Base-by-base conservation (phyloP, 1,284 basidiomycete genomes). In the Singerocomus inundabilis region DNA sequence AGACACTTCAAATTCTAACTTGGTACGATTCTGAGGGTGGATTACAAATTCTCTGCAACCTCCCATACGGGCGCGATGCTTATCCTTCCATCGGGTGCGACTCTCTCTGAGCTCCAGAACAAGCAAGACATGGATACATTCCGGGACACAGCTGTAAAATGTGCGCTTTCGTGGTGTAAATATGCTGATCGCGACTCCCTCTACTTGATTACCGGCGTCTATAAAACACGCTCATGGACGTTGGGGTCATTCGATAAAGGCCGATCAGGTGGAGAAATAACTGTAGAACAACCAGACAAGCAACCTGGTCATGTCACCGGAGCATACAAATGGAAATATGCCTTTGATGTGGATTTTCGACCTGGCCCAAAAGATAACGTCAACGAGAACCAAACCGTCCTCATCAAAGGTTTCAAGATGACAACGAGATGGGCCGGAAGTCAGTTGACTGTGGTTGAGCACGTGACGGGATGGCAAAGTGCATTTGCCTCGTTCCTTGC, bases 151-250 rank as follows among this genome's bases (percentile, higher is more conserved):
- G 52, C 52, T 8, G 26, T n/a, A 1, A 24, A 49, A 6, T 24
- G 37, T 24, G 52, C 52, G 6, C 16, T 30, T 15, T n/a, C 6
- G 13, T 54, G 53, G 53, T 50, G 52, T 28, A n/a, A 18, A 16
- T 7, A 3, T 12, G 9, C 32, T 15, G 4, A 4, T 5, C 5
- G 13, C 7, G 21, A 37, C 11, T 44, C 41, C 21, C 39, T 53
- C 24, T 54, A 54, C 37, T 10, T 49, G 26, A 11, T 54, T 29
- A 54, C 53, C 0, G 53, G 53, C 12, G 1, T 41, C 25, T 55
- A 45, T 35, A 51, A 45, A 31, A 42, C 53, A 1, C 10, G 16
- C 4, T 37, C 15, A 8, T 54, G 53, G 41, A 31, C 15, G 29
- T 29, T 49, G 18, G 38, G 16, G 24, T 32, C 31, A 26, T 30